Evolutionary conservation across 768 basidiomycete species (phyloP).

Genomic region (Boletus tylopilopsis): DNA sequence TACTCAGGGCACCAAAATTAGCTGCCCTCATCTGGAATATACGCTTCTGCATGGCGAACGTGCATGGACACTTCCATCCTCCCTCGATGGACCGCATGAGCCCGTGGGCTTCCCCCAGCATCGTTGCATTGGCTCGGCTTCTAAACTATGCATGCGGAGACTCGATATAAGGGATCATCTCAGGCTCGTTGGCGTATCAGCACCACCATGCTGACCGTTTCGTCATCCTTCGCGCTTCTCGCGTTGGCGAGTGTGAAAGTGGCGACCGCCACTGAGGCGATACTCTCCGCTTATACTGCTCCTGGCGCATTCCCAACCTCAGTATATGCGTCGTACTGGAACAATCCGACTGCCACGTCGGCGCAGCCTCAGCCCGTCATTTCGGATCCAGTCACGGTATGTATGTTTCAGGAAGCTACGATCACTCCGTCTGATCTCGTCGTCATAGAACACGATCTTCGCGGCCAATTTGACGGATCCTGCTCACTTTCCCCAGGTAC

Average conservation of each 20-base stretch:
- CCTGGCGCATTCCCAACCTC: constrained; percentile 63
- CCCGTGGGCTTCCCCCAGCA: neutral
- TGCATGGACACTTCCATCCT: neutral
- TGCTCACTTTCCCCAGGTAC: constrained; percentile 48
- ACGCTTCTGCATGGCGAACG: constrained; percentile 9
- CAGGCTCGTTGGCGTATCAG: neutral
- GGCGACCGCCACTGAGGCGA: constrained; percentile 7
- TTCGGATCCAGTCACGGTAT: constrained; percentile 61
- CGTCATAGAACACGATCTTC: constrained; percentile 49
- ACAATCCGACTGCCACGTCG: constrained; percentile 63
- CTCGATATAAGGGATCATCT: constrained; percentile 4
- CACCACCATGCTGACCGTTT: constrained; percentile 14
- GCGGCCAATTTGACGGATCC: constrained; percentile 59
- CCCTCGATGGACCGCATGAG: neutral
- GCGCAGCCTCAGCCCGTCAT: constrained; percentile 70
- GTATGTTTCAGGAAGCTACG: constrained; percentile 33
- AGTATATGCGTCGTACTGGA: constrained; percentile 59
- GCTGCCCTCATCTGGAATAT: no score
- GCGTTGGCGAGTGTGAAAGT: constrained; percentile 1
- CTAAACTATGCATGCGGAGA: neutral
- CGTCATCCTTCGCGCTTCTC: constrained; percentile 11
- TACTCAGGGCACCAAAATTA: no score
- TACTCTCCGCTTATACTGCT: constrained; percentile 47
- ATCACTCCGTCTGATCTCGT: neutral
- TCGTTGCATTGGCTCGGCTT: neutral